These are phyloP conservation scores for Ascochyta clinopodiicola DNA, from an alignment of 2,329 filamentous ascomycete species.

Conservation along the genomic window DNA sequence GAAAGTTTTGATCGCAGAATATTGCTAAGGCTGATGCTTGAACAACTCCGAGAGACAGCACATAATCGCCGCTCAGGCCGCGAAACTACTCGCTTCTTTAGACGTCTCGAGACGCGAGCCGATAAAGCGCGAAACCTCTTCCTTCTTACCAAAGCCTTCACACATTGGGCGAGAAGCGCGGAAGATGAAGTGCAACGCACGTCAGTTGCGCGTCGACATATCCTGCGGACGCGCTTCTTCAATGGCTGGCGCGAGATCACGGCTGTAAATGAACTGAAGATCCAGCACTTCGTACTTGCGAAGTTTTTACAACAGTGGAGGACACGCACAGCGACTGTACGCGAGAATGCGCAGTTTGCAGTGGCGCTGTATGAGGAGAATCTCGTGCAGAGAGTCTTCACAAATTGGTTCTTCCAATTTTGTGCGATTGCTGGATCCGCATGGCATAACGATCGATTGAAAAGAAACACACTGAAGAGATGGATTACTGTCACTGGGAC, in stretches of 20 bases:
- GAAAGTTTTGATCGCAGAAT: conserved; percentile 57
- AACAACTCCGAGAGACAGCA: conserved; percentile 42
- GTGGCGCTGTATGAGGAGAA: conserved; percentile 41
- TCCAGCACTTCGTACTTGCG: conserved; percentile 58
- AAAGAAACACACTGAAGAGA: conserved; percentile 31
- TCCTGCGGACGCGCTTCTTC: conserved; percentile 73
- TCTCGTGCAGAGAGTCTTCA: conserved; percentile 40
- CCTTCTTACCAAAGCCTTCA: conserved; percentile 68
- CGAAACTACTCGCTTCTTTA: conserved; percentile 62
- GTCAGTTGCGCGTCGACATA: conserved; percentile 71
- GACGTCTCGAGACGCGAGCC: conserved; percentile 65
- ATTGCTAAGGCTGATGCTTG: conserved; percentile 61
- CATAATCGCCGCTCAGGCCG: conserved; percentile 49
- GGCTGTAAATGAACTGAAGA: conserved; percentile 63
- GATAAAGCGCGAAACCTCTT: conserved; percentile 69
- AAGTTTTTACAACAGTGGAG: conserved; percentile 65
- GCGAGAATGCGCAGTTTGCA: conserved; percentile 43
- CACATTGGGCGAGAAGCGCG: conserved; percentile 72
- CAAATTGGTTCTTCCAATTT: conserved; percentile 49
- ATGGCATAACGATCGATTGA: conserved; percentile 39
- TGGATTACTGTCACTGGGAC: conserved; percentile 37
- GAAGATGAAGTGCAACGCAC: conserved; percentile 71
- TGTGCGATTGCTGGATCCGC: conserved; percentile 43
- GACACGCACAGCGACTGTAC: conserved; percentile 48
- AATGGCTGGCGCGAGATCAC: conserved; percentile 73